A percentile compares a stretch with the other conserved stretches of the same genome.
These are phyloP conservation scores for Amylocarpus encephaloides DNA, from an alignment of 2,329 filamentous ascomycete species.

Conservation along the genomic window DNA sequence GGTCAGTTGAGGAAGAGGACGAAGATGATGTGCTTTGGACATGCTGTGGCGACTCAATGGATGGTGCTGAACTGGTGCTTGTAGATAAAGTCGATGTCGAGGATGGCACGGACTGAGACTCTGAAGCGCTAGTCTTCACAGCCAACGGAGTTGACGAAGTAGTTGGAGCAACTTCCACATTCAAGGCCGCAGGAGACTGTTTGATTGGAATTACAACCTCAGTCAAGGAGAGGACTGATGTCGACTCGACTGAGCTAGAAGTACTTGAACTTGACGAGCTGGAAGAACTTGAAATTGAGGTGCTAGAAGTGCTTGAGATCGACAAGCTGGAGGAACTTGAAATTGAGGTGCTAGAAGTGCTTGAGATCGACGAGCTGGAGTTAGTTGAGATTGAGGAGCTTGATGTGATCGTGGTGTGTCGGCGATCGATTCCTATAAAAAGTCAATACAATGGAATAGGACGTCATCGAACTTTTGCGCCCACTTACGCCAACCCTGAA, in stretches of 20 bases:
- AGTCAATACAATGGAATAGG: neutral
- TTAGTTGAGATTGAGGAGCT: neutral
- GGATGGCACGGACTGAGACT: no score
- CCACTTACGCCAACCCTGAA: neutral
- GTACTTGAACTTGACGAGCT: neutral
- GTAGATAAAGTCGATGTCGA: neutral
- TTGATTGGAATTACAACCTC: neutral
- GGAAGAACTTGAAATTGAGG: neutral
- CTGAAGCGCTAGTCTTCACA: no score
- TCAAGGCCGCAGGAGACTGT: neutral
- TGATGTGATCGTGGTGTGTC: neutral
- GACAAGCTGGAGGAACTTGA: neutral
- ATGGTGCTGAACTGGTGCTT: neutral
- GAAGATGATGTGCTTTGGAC: no score
- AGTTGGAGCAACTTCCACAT: neutral
- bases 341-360: neutral
- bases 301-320: neutral
- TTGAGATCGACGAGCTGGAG: neutral
- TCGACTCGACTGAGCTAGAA: neutral
- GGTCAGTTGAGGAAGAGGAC: no score
- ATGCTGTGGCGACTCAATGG: neutral
- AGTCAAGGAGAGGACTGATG: neutral
- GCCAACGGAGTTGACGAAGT: neutral
- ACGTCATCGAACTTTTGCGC: neutral
- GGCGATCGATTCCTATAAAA: neutral